These are phyloP conservation scores for Rhipidocladum racemiflorum DNA, from an alignment of 176 grass and related monocot genomes.

Conservation along the genomic window DNA sequence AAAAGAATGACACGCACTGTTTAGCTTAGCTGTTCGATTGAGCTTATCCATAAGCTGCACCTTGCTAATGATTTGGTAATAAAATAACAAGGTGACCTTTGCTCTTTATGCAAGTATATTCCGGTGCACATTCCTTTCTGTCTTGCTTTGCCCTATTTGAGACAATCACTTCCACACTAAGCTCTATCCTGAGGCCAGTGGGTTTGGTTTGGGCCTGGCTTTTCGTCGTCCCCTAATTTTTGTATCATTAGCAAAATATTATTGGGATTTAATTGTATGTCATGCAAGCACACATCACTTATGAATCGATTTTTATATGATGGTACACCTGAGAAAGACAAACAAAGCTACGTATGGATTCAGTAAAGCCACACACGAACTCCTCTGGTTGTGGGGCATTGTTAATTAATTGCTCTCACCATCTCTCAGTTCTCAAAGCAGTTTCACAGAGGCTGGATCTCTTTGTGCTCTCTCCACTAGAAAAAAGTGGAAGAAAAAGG, in stretches of 20 bases:
- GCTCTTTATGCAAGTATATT: slow-evolving; percentile 45
- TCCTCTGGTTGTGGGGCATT: slow-evolving; percentile 28
- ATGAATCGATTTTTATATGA: not conserved
- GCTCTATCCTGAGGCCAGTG: not conserved
- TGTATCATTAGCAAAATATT: slow-evolving; percentile 14
- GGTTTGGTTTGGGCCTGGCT: slow-evolving; percentile 30
- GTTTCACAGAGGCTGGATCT: not conserved
- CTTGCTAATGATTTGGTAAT: slow-evolving; percentile 27
- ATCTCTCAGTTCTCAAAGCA: not conserved
- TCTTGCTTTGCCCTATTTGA: slow-evolving; percentile 32
- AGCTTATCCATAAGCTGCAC: slow-evolving; percentile 33
- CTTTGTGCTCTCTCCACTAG: slow-evolving; percentile 26
- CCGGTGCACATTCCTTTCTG: slow-evolving; percentile 43
- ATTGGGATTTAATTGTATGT: not conserved
- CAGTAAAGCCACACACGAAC: slow-evolving; percentile 14
- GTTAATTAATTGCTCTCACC: slow-evolving; percentile 9
- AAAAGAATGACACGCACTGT: not conserved
- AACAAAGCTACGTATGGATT: slow-evolving; percentile 4
- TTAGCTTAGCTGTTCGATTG: slow-evolving; percentile 28
- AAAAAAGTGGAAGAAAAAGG: slow-evolving; percentile 35
- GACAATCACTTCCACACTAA: slow-evolving; percentile 32
- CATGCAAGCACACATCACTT: not conserved
- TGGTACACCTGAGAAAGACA: not conserved
- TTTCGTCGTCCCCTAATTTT: slow-evolving; percentile 24
- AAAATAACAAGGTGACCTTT: slow-evolving; percentile 40